These are phyloP conservation scores for Carallia brachiata DNA, from an alignment of 345 rosid genomes.

Conservation along the genomic window DNA sequence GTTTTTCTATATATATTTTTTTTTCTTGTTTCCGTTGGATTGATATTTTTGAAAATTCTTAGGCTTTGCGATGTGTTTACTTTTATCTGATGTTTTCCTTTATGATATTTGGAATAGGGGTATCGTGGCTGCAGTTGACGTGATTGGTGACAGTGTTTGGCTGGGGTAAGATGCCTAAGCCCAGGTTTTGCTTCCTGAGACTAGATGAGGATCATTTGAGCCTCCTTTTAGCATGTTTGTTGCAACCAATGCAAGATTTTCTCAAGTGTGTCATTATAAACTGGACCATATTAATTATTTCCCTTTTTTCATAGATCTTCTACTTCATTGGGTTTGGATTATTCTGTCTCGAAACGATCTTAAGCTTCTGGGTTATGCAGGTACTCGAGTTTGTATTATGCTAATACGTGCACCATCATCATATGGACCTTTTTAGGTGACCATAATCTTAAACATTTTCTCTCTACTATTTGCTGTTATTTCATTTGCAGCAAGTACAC, in stretches of 20 bases:
- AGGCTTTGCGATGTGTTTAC: not conserved
- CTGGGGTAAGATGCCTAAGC: slow-evolving; percentile 26
- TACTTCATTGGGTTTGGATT: slow-evolving; percentile 34
- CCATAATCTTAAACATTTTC: too few species aligned
- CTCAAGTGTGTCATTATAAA: not conserved
- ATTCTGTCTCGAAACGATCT: slow-evolving; percentile 25
- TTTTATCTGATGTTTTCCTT: slow-evolving; percentile 11
- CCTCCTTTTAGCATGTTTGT: not conserved
- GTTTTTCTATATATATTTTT: not conserved
- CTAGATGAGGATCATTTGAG: not conserved
- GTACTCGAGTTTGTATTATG: slow-evolving; percentile 4
- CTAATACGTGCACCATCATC: not conserved
- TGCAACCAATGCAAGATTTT: not conserved
- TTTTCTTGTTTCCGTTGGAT: too few species aligned
- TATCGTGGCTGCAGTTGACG: slow-evolving; percentile 30
- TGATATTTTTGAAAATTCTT: not conserved
- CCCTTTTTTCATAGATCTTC: slow-evolving; percentile 24
- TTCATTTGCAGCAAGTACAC: slow-evolving; percentile 30
- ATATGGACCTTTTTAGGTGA: too few species aligned
- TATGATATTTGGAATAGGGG: slow-evolving; percentile 22
- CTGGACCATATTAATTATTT: not conserved
- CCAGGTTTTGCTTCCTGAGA: not conserved
- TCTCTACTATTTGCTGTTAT: not conserved
- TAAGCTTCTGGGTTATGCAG: slow-evolving; percentile 38
- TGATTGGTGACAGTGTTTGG: slow-evolving; percentile 14